Percentiles rank a stretch among this genome's conserved stretches.
These are phyloP conservation scores for Penicillium nucicola DNA, from an alignment of 495 filamentous ascomycete species.

Conservation along the genomic window DNA sequence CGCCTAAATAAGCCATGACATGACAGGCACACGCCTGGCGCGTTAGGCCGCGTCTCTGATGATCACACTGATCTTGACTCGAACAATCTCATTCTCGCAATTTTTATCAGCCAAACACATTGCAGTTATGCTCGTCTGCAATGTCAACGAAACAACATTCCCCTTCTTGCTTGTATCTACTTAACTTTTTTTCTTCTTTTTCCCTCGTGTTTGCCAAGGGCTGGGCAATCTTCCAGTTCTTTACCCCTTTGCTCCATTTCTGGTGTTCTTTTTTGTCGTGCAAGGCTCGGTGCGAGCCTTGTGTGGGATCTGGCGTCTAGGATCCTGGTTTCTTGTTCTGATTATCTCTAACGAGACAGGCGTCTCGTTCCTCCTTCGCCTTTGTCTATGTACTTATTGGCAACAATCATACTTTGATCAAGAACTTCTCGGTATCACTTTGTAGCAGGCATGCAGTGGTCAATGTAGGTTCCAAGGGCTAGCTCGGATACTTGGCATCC, in stretches of 20 bases:
- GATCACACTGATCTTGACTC: background rate
- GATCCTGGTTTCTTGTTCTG: conserved; percentile 10
- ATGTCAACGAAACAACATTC: conserved; percentile 4
- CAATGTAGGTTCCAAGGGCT: background rate
- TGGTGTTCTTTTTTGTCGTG: conserved; percentile 6
- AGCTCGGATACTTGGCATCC: no score
- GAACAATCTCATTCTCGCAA: background rate
- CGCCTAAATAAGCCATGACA: conserved; percentile 10
- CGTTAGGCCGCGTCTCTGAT: conserved; percentile 4
- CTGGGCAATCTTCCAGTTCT: background rate
- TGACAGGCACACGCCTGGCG: conserved; percentile 10
- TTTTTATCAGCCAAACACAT: background rate
- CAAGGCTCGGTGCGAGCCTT: background rate
- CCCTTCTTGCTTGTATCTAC: conserved; percentile 19
- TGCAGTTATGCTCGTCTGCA: conserved; percentile 9
- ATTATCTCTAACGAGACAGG: conserved; percentile 6
- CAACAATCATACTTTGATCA: background rate
- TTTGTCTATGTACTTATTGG: conserved; percentile 3
- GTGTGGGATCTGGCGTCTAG: conserved; percentile 9
- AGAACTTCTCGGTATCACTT: background rate
- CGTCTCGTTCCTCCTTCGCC: background rate
- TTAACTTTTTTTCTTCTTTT: background rate
- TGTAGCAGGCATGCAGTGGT: background rate
- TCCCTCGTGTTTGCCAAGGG: background rate
- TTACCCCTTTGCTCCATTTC: background rate